Evolutionary conservation across 345 rosid genomes (phyloP), one percentile per base, ranked within the genome.

Genomic region (Psidium friedrichsthalianum): DNA sequence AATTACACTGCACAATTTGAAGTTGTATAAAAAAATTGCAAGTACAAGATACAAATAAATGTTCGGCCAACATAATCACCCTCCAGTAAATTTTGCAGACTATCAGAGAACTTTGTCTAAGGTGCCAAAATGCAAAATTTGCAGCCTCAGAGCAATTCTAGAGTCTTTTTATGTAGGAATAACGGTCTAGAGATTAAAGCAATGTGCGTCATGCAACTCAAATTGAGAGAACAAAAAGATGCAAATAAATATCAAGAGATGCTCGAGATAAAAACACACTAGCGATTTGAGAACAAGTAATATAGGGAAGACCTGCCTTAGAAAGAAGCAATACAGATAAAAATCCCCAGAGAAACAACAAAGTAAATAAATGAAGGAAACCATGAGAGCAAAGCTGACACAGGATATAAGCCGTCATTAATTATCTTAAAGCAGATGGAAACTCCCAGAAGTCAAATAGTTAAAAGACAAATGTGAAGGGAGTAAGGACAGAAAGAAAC

Each of bases 1-100:
- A 85, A 97, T 95, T 49, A 96, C 98, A 83, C 99, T 97, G 90
- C 93, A 88, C 81, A 86, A 27, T 69, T 69, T 69, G 80, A 69
- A 69, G 47, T 69, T 9, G 80, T 2, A 69, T 69, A 36, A 69
- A 32, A 69, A 36, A 69, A 36, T 69, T 69, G 80, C 80, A 69
- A 1, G 36, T 36, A 69, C 47, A 18, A 69, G 3, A 69, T 36
- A 69, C 47, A 36, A 36, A 69, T 13, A 9, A 69, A 36, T 2
- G 24, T 36, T 69, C 7, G 1, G 36, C 80, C 47, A 10, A 32
- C 47, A 69, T 18, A 69, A 69, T 8, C 78, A 69, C 6, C 78
- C 24, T 36, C 47, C 13, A 69, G 24, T 18, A 40, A 69, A 32
- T 27, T 64, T 64, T 2, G 1, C 78, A 56, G 56, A 54, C 56